Evolutionary conservation across 2,329 filamentous ascomycete species (phyloP), one percentile per base, ranked within the genome.

Genomic region (Calcarisporium arbuscula): DNA sequence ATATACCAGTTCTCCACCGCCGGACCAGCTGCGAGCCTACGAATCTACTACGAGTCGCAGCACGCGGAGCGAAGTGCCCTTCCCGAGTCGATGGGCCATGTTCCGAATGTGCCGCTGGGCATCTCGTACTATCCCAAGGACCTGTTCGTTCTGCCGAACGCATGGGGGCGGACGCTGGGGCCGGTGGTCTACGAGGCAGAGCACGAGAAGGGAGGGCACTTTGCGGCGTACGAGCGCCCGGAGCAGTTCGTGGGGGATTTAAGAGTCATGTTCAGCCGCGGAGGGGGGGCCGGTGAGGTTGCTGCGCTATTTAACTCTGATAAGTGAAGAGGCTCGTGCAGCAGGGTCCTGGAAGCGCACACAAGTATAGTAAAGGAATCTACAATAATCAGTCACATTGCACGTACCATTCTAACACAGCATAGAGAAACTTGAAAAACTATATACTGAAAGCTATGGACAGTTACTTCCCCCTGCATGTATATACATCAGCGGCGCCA

Each of bases 1-100:
- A 71, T 89, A 25, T 89, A 89, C 53, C 77, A 72, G 51, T 87
- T 87, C 30, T 80, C 74, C 8, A 70, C 62, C 0, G 79, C 82
- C 2, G 83, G 85, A 0, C 78, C 84, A 0, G 78, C 77, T 2
- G 81, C 84, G 0, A 77, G 72, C 40, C 51, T 75, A 8, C 58
- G 80, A 7, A 85, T 88, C 31, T 90, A 90, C 57, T 87, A 87
- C 47, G 84, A 88, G 55, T 61, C 64, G 0, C 56, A 48, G 6
- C 76, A 79, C 38, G 53, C 52, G 8, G 21, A 47, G 23, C 33
- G 45, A 38, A 49, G 44, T 38, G 27, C 40, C 6, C 34, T 39
- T 5, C 6, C 41, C 4, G 48, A 42, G 15, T 14, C 22, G 6
- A 15, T 41, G 5, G 32, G 38, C 2, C 65, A 62, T 35, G 45